phyloP scores from a whole-genome alignment of 2,329 filamentous ascomycete species.

The Aspergillus latus region DNA sequence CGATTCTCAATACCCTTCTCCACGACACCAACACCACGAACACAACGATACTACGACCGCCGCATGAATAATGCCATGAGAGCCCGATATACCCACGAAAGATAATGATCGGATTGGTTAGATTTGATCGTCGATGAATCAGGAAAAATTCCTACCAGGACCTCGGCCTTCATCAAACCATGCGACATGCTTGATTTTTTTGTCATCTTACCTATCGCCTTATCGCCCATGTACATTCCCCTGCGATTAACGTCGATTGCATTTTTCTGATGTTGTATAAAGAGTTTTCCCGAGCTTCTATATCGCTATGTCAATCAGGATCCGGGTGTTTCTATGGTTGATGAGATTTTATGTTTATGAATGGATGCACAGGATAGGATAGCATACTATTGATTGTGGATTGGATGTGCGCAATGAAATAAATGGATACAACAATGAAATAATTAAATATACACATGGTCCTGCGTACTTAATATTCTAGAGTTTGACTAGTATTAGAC shows the following conservation, averaged over 20 bases:
- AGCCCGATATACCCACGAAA: conserved; percentile 14
- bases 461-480: too few relatives aligned
- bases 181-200: not conserved
- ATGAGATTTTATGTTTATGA: not conserved
- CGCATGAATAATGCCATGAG: conserved; percentile 23
- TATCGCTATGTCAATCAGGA: not conserved
- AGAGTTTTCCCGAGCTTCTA: conserved; percentile 3
- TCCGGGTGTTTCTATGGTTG: conserved; percentile 2
- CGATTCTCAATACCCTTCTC: not conserved
- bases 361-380: not conserved
- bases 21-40: conserved; percentile 14
- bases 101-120: conserved; percentile 3
- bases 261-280: conserved; percentile 14
- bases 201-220: not conserved
- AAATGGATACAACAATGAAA: not conserved
- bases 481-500: too few relatives aligned
- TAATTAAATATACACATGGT: not conserved
- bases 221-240: conserved; percentile 13
- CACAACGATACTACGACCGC: conserved; percentile 12
- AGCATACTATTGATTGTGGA: conserved; percentile 4
- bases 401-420: not conserved
- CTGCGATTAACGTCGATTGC: conserved; percentile 3
- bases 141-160: not conserved
- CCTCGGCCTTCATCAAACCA: not conserved
- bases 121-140: not conserved